These are phyloP conservation scores for Neonectria hederae DNA, from an alignment of 2,329 filamentous ascomycete species.

Conservation along the genomic window DNA sequence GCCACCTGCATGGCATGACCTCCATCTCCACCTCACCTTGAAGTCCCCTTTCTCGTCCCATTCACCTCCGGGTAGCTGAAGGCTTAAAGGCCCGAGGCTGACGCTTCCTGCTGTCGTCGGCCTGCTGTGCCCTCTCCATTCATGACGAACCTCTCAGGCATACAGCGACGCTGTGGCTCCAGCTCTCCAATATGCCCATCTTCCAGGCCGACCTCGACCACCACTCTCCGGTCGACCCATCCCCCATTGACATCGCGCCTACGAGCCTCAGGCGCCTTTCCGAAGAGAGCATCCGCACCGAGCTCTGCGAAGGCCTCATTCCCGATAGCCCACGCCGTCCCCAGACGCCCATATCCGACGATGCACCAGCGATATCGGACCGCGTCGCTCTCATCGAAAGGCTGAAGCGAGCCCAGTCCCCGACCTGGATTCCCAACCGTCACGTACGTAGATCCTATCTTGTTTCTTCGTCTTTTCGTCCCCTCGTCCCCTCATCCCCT, in stretches of 20 bases:
- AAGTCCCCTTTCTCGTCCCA: constrained; percentile 8
- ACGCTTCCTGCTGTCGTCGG: constrained; percentile 15
- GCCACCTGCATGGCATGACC: constrained; percentile 38
- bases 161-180: constrained; percentile 47
- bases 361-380: constrained; percentile 59
- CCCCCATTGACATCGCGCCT: constrained; percentile 28
- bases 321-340: constrained; percentile 52
- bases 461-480: too few relatives aligned
- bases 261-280: constrained; percentile 52
- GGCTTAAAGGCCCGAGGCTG: constrained; percentile 12
- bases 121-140: constrained; percentile 23
- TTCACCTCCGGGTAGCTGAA: constrained; percentile 14
- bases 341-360: constrained; percentile 34
- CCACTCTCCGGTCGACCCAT: constrained; percentile 41
- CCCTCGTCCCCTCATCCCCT: background rate
- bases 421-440: constrained; percentile 75
- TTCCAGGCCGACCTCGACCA: constrained; percentile 62
- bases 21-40: constrained; percentile 31
- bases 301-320: constrained; percentile 68
- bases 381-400: constrained; percentile 84
- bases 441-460: constrained; percentile 58
- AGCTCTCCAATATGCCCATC: constrained; percentile 61
- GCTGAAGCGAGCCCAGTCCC: constrained; percentile 81
- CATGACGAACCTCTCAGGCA: constrained; percentile 32
- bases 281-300: constrained; percentile 69